phyloP scores from a whole-genome alignment of 495 filamentous ascomycete genomes.

The Hypomontagnella monticulosa region DNA sequence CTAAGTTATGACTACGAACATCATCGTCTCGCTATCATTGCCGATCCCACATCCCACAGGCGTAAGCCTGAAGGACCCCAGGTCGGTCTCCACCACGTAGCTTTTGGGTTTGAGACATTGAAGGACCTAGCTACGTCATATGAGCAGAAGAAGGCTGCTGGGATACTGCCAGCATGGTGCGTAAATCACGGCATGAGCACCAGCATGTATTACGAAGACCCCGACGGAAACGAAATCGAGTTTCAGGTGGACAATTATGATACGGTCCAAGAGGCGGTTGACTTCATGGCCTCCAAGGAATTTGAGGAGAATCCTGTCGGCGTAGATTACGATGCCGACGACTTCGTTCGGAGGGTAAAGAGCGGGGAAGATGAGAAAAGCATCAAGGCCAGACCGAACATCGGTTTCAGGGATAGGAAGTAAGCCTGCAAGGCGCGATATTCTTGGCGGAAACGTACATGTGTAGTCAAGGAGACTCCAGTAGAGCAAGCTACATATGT shows the following conservation, averaged over 20 bases:
- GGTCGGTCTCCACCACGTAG: constrained; percentile 49
- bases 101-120: constrained; percentile 46
- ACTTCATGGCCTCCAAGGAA: constrained; percentile 41
- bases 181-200: constrained; percentile 56
- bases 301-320: constrained; percentile 48
- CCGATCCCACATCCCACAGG: constrained; percentile 1
- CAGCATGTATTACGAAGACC: constrained; percentile 56
- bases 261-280: constrained; percentile 43
- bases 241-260: constrained; percentile 55
- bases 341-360: constrained; percentile 40
- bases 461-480: background rate
- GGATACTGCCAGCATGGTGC: constrained; percentile 48
- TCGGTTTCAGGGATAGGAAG: constrained; percentile 14
- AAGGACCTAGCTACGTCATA: constrained; percentile 39
- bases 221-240: constrained; percentile 56
- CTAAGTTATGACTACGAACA: constrained; percentile 55
- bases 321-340: constrained; percentile 46
- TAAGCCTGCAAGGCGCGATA: background rate
- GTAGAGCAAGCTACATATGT: background rate
- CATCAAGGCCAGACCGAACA: constrained; percentile 20
- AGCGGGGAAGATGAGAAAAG: constrained; percentile 39
- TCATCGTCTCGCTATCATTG: constrained; percentile 53
- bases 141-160: constrained; percentile 36
- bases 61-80: background rate
- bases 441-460: background rate